Evolutionary conservation across 345 rosid genomes (phyloP).

Genomic region (Gossypium thurberi): DNA sequence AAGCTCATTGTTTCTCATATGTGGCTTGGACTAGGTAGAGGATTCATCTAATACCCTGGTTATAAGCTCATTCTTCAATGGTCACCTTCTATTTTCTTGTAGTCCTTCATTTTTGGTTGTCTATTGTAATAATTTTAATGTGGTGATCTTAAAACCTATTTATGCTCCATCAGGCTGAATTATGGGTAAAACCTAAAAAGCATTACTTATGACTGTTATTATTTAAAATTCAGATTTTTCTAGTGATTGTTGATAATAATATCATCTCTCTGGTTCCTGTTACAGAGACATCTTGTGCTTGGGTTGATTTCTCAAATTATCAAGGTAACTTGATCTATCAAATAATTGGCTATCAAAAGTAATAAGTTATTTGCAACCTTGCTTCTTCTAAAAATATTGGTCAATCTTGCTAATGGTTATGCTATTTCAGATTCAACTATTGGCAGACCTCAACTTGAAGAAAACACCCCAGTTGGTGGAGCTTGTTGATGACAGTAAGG

Average conservation of each 20-base stretch:
- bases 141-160: not conserved
- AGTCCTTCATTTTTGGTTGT: not conserved
- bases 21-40: not conserved
- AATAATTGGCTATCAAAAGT: not conserved
- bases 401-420: conserved; percentile 19
- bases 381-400: not conserved
- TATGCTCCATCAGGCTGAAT: not conserved
- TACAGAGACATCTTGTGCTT: conserved; percentile 81
- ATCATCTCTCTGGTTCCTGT: conserved; percentile 16
- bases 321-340: conserved; percentile 43
- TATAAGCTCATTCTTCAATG: not conserved
- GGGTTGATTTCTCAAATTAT: conserved; percentile 95
- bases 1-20: not conserved
- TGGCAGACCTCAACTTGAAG: conserved; percentile 97
- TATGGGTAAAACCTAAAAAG: not conserved
- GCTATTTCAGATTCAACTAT: conserved; percentile 68
- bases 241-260: not conserved
- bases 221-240: conserved; percentile 1
- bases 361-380: not conserved
- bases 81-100: not conserved
- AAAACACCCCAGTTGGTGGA: conserved; percentile 94
- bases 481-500: conserved; percentile 87
- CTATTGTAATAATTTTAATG: not conserved
- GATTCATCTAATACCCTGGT: not conserved
- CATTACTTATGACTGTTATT: not conserved